Evolutionary conservation across 2,329 filamentous ascomycete species (phyloP), one percentile per base, ranked within the genome.

Genomic region (Capronia coronata): DNA sequence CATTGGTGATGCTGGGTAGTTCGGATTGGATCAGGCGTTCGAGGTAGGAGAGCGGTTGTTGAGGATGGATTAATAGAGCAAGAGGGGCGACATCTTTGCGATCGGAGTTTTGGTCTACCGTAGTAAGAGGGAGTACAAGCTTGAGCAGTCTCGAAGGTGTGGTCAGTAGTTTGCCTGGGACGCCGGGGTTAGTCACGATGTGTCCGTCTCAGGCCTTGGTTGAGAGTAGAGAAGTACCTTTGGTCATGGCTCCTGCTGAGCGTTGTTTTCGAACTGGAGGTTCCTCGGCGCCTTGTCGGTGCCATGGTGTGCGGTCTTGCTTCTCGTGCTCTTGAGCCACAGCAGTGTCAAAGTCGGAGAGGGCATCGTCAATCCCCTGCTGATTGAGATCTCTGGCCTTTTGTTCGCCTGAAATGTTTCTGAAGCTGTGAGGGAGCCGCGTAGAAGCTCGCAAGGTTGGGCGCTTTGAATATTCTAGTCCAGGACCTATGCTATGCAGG

Each of bases 1-100:
- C 77, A 1, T 71, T 73, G 29, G 77, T 72, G 11, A 91, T 73
- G 0, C 80, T 79, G 0, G 87, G 86, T 0, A 95, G 74, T 66
- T 95, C 90, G 46, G 87, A 85, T 63, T 95, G 90, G 40, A 96
- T 90, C 2, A 96, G 72, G 7, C 87, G 80, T 65, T 94, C 87
- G 35, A 95, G 80, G 65, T 95, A 94, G 7, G 87, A 94, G 2
- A 96, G 75, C 0, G 90, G 90, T 63, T 96, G 90, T 55, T 94
- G 87, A 0, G 90, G 89, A 60, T 95, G 90, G 0, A 95, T 77
- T 1, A 95, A 79, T 0, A 95, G 76, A 1, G 89, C 89, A 10
- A 95, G 74, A 0, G 89, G 88, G 59, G 94, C 86, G n/a, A 91
- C 80, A 41, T 82, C 77, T 66, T 85, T 83, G 49, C 80, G 74